Conservation (phyloP, 2,329 filamentous ascomycete species). For the Emergomyces orientalis region DNA sequence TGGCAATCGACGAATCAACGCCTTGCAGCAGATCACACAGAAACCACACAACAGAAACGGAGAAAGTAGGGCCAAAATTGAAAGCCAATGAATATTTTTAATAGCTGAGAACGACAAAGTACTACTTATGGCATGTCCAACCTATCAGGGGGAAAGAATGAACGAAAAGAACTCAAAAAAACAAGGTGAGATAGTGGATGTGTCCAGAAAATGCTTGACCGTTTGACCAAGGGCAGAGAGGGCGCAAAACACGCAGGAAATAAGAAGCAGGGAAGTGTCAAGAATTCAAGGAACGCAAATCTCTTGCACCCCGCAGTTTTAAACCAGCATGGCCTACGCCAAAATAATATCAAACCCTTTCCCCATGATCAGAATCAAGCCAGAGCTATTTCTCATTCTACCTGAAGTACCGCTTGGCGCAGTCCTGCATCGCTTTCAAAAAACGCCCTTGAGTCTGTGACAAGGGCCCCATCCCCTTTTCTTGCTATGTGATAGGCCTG, state of each 20-base stretch:
- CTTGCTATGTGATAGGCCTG: background rate
- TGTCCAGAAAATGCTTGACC: background rate
- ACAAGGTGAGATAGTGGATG: too few species aligned
- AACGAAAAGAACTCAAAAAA: background rate
- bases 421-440: background rate
- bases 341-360: background rate
- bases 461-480: background rate
- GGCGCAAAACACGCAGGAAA: too few species aligned
- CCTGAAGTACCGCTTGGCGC: background rate
- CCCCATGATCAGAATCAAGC: background rate
- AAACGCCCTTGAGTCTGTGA: background rate
- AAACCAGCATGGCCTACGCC: too few species aligned
- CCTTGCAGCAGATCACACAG: background rate
- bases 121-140: background rate
- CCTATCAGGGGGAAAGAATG: background rate
- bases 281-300: background rate
- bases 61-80: background rate
- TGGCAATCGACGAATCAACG: background rate
- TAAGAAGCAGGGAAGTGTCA: too few species aligned
- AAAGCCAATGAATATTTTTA: background rate
- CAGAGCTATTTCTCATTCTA: background rate
- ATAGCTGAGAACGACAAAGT: too few species aligned
- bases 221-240: too few species aligned
- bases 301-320: slow-evolving; percentile 4
- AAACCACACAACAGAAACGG: background rate